Percentiles rank a stretch among this genome's conserved stretches.
phyloP scores from a whole-genome alignment of 352 stramenopile species.

The Labyrinthula sp. region DNA sequence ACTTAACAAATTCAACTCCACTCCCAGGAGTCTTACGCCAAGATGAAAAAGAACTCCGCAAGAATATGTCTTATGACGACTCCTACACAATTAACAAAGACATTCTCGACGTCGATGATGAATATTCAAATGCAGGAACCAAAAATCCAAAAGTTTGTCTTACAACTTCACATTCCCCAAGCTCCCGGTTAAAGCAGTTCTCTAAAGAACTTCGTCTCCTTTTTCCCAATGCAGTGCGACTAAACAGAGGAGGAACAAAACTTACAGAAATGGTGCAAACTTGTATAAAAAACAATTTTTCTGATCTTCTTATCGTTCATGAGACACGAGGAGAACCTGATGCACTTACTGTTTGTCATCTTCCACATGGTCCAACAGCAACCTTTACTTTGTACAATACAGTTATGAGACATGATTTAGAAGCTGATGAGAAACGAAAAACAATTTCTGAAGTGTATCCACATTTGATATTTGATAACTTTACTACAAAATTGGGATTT shows the following conservation, averaged over 20 bases:
- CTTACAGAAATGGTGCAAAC: constrained; percentile 77
- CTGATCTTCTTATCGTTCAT: constrained; percentile 89
- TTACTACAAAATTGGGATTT: constrained; percentile 73
- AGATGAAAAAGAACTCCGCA: constrained; percentile 65
- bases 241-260: constrained; percentile 91
- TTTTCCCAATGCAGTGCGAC: constrained; percentile 85
- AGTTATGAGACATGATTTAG: constrained; percentile 94
- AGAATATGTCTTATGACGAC: constrained; percentile 71
- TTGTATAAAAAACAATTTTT: constrained; percentile 83
- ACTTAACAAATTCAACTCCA: constrained; percentile 57
- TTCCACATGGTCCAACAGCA: constrained; percentile 90
- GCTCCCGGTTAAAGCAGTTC: constrained; percentile 92
- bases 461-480: constrained; percentile 89
- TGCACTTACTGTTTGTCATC: constrained; percentile 88
- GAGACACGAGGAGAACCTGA: constrained; percentile 95
- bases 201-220: constrained; percentile 96
- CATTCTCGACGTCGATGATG: constrained; percentile 81
- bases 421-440: constrained; percentile 45
- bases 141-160: constrained; percentile 91
- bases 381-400: constrained; percentile 91
- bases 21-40: constrained; percentile 87
- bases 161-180: constrained; percentile 87
- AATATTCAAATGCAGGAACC: constrained; percentile 92
- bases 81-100: constrained; percentile 45
- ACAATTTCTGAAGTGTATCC: constrained; percentile 73